Conservation (phyloP, 768 basidiomycete species). For the Kwoniella sp. region DNA sequence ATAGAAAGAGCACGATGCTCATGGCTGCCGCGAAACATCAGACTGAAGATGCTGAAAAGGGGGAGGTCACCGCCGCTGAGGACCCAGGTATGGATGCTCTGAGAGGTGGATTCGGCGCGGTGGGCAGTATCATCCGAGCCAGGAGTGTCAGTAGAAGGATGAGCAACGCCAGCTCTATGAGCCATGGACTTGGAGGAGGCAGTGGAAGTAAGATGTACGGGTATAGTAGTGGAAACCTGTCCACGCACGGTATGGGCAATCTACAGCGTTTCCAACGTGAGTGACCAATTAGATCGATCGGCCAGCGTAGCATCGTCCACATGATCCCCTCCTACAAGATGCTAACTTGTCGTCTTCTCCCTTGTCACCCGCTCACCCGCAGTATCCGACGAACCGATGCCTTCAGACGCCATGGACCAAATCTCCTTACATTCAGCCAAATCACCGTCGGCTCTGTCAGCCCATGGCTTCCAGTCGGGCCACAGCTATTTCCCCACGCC, state of each 20-base stretch:
- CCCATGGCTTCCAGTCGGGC: conserved; percentile 4
- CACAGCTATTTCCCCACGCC: conserved; percentile 7
- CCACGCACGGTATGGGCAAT: conserved; percentile 58
- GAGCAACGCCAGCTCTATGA: conserved; percentile 33
- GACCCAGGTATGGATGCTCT: conserved; percentile 92
- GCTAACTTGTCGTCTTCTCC: too few species aligned
- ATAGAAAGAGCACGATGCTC: conserved; percentile 84
- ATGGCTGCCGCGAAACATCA: conserved; percentile 78
- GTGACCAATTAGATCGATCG: too few species aligned
- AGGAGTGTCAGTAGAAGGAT: conserved; percentile 43
- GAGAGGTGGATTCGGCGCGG: conserved; percentile 83
- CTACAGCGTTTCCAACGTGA: conserved; percentile 71
- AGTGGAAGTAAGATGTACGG: conserved; percentile 46
- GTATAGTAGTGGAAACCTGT: conserved; percentile 45
- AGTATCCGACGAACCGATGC: conserved; percentile 84
- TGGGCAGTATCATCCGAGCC: conserved; percentile 79
- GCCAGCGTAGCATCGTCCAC: too few species aligned
- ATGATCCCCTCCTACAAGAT: too few species aligned
- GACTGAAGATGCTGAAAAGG: conserved; percentile 72
- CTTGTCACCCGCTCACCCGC: background rate
- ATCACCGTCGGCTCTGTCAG: conserved; percentile 4
- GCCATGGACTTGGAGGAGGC: conserved; percentile 17
- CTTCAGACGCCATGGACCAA: conserved; percentile 56
- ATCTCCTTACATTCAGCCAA: conserved; percentile 49
- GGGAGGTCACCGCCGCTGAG: conserved; percentile 67